Base-by-base conservation (phyloP, 148 eudicot genomes). In the Limonium bicolor region DNA sequence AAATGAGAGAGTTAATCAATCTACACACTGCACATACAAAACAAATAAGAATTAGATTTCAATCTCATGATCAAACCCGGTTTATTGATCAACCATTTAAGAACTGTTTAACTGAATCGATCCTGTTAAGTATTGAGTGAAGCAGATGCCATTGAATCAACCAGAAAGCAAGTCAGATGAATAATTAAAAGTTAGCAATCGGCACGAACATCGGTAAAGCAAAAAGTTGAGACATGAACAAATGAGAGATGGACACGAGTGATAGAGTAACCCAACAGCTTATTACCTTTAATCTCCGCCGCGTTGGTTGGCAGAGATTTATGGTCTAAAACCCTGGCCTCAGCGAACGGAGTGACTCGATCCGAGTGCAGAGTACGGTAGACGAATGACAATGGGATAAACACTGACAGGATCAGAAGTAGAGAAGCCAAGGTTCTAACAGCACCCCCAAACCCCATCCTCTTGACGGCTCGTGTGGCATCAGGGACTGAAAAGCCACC, bases 281-380 rank as follows among this genome's bases (percentile, higher is more conserved):
- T 2, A 6, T 27, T 48, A 64, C 74, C 69, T 19, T 14, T 34
- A 2, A 51, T 46, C 4, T 42, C 37, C 20, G 55, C 41, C 21
- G 36, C 46, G 27, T 29, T 44, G 0, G 45, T 1, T 0, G 33
- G 31, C 7, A 58, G 36, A 6, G 69, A 34, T 36, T 51, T 60
- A 7, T 25, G 27, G 27, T 59, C 69, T 59, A 69, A 60, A 69
- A 69, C 74, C 69, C 74, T 64, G 48, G 74, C 74, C 7, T 69
- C 69, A 24, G 69, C 74, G 47, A 64, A 69, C 37, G 61, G 55
- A 6, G 65, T 55, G 0, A 24, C 13, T 1, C 56, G 38, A 38
- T 64, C 63, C n/a, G 66, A 41, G 7, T 42, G 52, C 22, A 66
- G 65, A 25, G 21, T 51, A 0, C 70, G 62, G 52, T 51, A 49